phyloP scores from a whole-genome alignment of 2,329 filamentous ascomycete species.

The Fusarium dlaminii region DNA sequence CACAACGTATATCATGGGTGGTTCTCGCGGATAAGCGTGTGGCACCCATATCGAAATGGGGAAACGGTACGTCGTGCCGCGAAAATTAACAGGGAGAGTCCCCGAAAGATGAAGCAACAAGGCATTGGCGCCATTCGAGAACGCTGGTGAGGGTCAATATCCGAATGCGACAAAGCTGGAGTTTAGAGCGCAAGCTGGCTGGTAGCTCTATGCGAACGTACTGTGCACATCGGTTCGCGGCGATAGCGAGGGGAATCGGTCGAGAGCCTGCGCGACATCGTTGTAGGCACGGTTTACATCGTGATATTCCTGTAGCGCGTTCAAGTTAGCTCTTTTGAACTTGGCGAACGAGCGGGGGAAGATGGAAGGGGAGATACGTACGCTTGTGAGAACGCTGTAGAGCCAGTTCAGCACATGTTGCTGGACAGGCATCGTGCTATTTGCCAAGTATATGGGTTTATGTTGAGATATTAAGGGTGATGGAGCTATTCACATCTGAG shows the following conservation, averaged over 20 bases:
- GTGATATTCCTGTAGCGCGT: constrained; percentile 78
- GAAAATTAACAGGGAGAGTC: constrained; percentile 90
- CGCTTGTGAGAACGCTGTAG: constrained; percentile 86
- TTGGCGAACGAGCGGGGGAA: constrained; percentile 14
- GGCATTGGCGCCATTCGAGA: constrained; percentile 86
- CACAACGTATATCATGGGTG: constrained; percentile 88
- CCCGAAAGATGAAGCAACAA: constrained; percentile 87
- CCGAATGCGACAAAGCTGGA: constrained; percentile 7
- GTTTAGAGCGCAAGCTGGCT: constrained; percentile 16
- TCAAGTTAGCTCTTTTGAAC: constrained; percentile 15
- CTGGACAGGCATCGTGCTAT: constrained; percentile 72
- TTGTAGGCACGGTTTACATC: constrained; percentile 93
- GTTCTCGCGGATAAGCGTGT: constrained; percentile 85
- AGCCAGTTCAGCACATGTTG: constrained; percentile 95
- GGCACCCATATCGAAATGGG: constrained; percentile 94
- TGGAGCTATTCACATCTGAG: constrained; percentile 24
- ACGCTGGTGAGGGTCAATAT: constrained; percentile 65
- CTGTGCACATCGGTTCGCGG: constrained; percentile 96
- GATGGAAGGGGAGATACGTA: constrained; percentile 50
- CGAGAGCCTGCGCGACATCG: constrained; percentile 85
- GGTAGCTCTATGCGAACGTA: constrained; percentile 55
- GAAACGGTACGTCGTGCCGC: constrained; percentile 89
- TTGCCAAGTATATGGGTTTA: not conserved
- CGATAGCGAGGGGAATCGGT: constrained; percentile 80
- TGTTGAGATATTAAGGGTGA: not conserved